Percentiles rank a stretch among this genome's conserved stretches.
Conservation (phyloP, 805 yeast genomes). For the Torulaspora indica region DNA sequence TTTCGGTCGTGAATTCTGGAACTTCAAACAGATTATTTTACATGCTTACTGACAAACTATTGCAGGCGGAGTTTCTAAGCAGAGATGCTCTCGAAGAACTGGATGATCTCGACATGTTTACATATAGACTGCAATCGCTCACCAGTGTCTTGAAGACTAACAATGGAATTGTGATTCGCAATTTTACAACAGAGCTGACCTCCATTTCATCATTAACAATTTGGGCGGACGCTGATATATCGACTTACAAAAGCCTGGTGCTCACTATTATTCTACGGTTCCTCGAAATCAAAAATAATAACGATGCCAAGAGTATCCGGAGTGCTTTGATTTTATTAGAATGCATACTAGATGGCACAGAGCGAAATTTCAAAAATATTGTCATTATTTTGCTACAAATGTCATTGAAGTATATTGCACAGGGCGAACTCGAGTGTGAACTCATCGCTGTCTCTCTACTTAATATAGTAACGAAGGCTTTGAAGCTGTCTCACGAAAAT, state of each 20-base stretch:
- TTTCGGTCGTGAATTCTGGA: constrained; percentile 45
- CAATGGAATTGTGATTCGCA: constrained; percentile 40
- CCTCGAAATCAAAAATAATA: constrained; percentile 35
- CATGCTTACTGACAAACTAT: constrained; percentile 51
- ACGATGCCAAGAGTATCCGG: constrained; percentile 39
- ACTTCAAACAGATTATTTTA: constrained; percentile 58
- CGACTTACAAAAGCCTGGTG: constrained; percentile 59
- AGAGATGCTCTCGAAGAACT: constrained; percentile 34
- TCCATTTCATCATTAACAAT: constrained; percentile 41
- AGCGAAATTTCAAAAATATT: constrained; percentile 45
- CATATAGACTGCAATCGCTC: constrained; percentile 56
- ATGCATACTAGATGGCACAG: constrained; percentile 53
- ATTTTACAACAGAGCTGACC: constrained; percentile 55
- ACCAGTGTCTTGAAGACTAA: constrained; percentile 49
- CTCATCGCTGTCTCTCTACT: constrained; percentile 33
- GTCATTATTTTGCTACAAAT: constrained; percentile 42
- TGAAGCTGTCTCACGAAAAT: constrained; percentile 32
- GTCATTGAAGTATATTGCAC: constrained; percentile 31
- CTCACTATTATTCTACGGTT: constrained; percentile 46
- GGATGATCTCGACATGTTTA: constrained; percentile 60
- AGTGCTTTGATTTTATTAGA: constrained; percentile 44
- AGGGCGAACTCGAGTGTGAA: constrained; percentile 26
- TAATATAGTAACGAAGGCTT: constrained; percentile 32
- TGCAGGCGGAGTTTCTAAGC: constrained; percentile 38
- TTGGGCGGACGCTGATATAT: constrained; percentile 42